Evolutionary conservation across 768 basidiomycete species (phyloP).

Genomic region (Boletus reticuloceps): DNA sequence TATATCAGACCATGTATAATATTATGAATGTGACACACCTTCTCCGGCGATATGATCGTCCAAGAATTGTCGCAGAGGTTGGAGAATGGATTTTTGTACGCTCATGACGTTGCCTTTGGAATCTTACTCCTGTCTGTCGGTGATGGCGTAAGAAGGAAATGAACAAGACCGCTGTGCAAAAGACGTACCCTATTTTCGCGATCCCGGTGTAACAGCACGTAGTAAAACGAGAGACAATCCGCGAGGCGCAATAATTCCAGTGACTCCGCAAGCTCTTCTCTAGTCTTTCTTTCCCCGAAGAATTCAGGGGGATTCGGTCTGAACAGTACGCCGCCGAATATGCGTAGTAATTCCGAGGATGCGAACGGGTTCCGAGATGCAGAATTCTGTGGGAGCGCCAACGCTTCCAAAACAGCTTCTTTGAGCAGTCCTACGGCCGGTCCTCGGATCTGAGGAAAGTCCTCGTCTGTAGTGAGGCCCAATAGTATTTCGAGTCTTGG

Average conservation of each 20-base stretch:
- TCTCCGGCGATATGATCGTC: constrained; percentile 32
- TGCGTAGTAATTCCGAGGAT: constrained; percentile 51
- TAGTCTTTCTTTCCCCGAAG: constrained; percentile 36
- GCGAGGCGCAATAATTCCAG: constrained; percentile 60
- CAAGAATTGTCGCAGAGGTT: constrained; percentile 42
- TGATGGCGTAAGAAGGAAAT: not conserved
- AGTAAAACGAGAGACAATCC: constrained; percentile 68
- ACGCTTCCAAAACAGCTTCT: constrained; percentile 58
- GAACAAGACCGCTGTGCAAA: not conserved
- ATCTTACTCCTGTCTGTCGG: constrained; percentile 51
- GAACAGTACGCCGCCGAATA: constrained; percentile 61
- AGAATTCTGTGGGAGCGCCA: constrained; percentile 27
- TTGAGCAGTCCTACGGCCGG: constrained; percentile 69
- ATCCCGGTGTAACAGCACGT: constrained; percentile 61
- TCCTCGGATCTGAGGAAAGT: constrained; percentile 65
- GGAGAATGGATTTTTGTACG: constrained; percentile 44
- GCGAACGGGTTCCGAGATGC: constrained; percentile 44
- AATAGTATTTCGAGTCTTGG: constrained; percentile 54
- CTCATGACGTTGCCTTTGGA: constrained; percentile 41
- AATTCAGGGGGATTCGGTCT: constrained; percentile 53
- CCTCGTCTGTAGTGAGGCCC: constrained; percentile 47
- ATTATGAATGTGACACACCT: constrained; percentile 21
- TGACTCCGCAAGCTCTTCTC: constrained; percentile 50
- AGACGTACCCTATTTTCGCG: constrained; percentile 48
- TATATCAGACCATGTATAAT: not conserved